Base-by-base conservation (phyloP, 129 eudicot species). In the Artemisia argyi region DNA sequence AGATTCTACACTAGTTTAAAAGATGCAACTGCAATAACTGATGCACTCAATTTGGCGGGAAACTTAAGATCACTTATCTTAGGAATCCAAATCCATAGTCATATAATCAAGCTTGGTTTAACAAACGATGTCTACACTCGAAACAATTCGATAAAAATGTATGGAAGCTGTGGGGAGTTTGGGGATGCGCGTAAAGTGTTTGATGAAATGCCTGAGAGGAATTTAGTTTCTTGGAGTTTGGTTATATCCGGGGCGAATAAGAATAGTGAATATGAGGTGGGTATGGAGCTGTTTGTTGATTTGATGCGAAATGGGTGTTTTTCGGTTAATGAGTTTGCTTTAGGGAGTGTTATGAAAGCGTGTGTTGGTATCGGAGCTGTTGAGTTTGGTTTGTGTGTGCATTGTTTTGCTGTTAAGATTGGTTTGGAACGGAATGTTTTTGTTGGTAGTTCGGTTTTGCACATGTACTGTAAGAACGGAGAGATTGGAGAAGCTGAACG, bases 221-320 rank as follows among this genome's bases (percentile, higher is more conserved):
- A 76, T 60, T 51, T 80, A 14, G 83, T 84, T 76, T 84, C 83
- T 69, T 80, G 82, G 88, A 84, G 73, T 50, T 32, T 80, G 72
- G 57, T 84, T 47, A 51, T 84, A 32, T 84, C 83, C 0, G 76
- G 78, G 18, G 83, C 80, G 53, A 81, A 54, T 74, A 74, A 71
- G 66, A 70, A 20, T 58, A 49, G 83, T 17, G 65, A 69, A 57
- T 61, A 56, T 39, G 64, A 42, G 66, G 14, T 68, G 63, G 88
- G 77, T 63, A 1, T 83, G 26, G 59, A 32, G 55, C 18, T 53
- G 22, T 83, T 65, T 68, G 16, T 83, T 51, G 61, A 68, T 54
- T 61, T 83, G 84, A 76, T 66, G 13, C 70, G 78, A 73, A 77
- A 60, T 9, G 83, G 77, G 80, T 66, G 15, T 57, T 73, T 84